Conservation (phyloP, 805 yeast genomes). For the Yamadazyma takamatsuzukensis region DNA sequence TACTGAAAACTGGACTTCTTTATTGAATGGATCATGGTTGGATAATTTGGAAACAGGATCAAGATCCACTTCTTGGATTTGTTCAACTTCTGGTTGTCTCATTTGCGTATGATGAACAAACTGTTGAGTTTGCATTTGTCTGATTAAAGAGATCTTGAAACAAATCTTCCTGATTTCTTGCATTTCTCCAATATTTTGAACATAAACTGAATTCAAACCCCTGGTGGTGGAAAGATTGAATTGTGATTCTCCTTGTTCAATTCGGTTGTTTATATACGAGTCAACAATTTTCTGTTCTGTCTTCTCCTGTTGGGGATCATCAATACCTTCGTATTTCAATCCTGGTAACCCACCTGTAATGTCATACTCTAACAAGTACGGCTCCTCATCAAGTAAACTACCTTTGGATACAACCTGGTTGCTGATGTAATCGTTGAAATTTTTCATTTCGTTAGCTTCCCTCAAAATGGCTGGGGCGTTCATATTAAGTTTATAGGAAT, state of each 20-base stretch:
- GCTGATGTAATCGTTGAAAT: conserved; percentile 45
- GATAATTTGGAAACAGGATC: conserved; percentile 75
- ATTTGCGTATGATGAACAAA: conserved; percentile 71
- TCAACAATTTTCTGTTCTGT: conserved; percentile 36
- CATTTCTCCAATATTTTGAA: conserved; percentile 69
- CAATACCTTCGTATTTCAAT: conserved; percentile 49
- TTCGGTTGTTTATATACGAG: conserved; percentile 17
- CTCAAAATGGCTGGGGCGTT: conserved; percentile 71
- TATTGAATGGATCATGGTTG: conserved; percentile 60
- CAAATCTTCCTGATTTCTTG: conserved; percentile 87
- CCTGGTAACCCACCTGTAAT: conserved; percentile 77
- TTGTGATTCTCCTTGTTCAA: conserved; percentile 22
- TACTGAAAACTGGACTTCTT: conserved; percentile 61
- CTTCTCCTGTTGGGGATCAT: conserved; percentile 37
- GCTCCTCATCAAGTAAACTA: conserved; percentile 53
- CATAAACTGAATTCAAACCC: conserved; percentile 61
- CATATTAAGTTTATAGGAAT: conserved; percentile 47
- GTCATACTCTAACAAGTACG: conserved; percentile 79
- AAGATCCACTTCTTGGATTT: conserved; percentile 65
- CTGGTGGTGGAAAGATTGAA: conserved; percentile 36
- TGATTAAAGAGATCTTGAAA: conserved; percentile 79
- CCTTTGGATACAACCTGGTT: conserved; percentile 41
- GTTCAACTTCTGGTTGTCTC: conserved; percentile 63
- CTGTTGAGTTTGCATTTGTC: conserved; percentile 86
- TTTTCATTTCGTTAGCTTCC: conserved; percentile 63